Evolutionary conservation across 2,329 filamentous ascomycete genomes (phyloP), one percentile per base, ranked within the genome.

Genomic region (Fusarium metavorans): DNA sequence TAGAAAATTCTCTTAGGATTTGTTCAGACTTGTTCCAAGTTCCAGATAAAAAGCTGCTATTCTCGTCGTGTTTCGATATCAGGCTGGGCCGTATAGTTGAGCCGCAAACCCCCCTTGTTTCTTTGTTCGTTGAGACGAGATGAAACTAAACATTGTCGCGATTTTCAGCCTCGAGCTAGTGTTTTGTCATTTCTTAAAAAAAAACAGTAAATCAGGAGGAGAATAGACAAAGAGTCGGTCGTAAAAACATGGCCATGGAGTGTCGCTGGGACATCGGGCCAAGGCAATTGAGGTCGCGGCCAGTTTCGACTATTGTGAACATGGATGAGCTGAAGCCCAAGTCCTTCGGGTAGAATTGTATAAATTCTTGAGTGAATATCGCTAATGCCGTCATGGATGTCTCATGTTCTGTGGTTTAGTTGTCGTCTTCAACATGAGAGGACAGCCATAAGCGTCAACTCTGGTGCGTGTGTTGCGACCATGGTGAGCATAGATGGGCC

Each of bases 1-100:
- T 52, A n/a, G 4, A 18, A 52, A n/a, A 8, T n/a, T 0, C 6
- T 9, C 2, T 13, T 13, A 3, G 27, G 2, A 5, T 13, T 5
- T 13, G 9, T 52, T 52, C 18, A 25, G 48, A 5, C 9, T 3
- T 52, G 25, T 52, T 52, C 48, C 18, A 52, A 4, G 10, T 52
- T 8, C 27, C 18, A 52, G 48, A 6, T 14, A 52, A 16, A 52
- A 32, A 20, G 27, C 20, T 52, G 18, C 18, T n/a, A 32, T 52
- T 52, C 11, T 52, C 18, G 27, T 52, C 18, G 48, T 32, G 48
- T 20, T 52, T 32, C n/a, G 18, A 30, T 32, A 32, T 52, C 27
- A 32, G 27, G 18, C 18, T 14, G 10, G 6, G 18, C 20, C 6
- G 48, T 52, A 18, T 30, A 20, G 16, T 32, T 52, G 18, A 52